Base-by-base conservation (phyloP, 2,329 filamentous ascomycete genomes). In the Lachnellula occidentalis region DNA sequence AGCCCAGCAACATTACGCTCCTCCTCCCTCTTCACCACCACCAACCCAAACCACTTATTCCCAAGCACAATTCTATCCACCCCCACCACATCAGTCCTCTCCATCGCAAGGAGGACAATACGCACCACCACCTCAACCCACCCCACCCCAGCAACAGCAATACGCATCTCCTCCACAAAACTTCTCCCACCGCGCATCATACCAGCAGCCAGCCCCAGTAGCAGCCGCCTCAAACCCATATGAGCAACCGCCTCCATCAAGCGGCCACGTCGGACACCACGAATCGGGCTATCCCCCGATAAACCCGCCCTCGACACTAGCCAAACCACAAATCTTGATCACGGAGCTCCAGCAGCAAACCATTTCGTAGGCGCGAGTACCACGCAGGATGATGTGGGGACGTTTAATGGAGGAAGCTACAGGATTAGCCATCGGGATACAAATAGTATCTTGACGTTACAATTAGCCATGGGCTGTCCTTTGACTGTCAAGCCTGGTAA, bases 391-490 rank as follows among this genome's bases (percentile, higher is more conserved):
- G 92, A 96, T 63, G 83, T 95, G 1, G 94, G 94, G n/a, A 94
- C 88, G 0, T 99, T 97, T 76, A 97, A 97, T 69, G 94, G 94
- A 15, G 94, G 94, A 12, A 92, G 88, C 67, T 99, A 92, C 70
- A 81, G 94, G 43, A 91, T 97, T 68, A 94, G 89, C 66, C 94
- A 99, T 68, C 81, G 94, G 21, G 91, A 96, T 70, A 86, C 83
- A 55, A 99, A 97, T 70, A 91, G 88, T 1, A 86, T 96, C 61
- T 72, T 96, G 58, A 97, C 92, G 0, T 73, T 96, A 21, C 92
- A 96, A 70, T 74, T 97, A 45, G 92, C 92, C 12, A 87, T 94
- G 70, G 91, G 91, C 2, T 95, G 90, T 65, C 92, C 92, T 0
- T 71, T 97, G 50, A 78, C 77, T 21, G 90, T 84, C 2, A 94